phyloP scores from a whole-genome alignment of 2,329 filamentous ascomycete genomes.

The Pseudohalonectria lignicola region DNA sequence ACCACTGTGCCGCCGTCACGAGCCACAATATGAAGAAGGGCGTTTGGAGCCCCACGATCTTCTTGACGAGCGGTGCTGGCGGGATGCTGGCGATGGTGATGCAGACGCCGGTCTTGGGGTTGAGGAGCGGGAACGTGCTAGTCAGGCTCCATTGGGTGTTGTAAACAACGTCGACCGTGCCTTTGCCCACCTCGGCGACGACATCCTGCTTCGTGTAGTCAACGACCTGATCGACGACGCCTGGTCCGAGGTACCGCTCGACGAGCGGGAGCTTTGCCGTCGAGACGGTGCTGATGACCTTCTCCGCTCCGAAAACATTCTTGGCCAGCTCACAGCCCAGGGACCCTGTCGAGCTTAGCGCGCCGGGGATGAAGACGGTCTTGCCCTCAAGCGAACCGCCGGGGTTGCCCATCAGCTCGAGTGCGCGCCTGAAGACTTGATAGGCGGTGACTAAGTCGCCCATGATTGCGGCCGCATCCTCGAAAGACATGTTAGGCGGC shows the following conservation, averaged over 20 bases:
- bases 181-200: constrained; percentile 21
- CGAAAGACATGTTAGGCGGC: constrained; percentile 14
- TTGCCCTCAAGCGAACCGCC: constrained; percentile 29
- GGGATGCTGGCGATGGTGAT: constrained; percentile 29
- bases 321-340: constrained; percentile 37
- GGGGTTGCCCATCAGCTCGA: constrained; percentile 20
- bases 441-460: constrained; percentile 28
- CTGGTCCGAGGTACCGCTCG: constrained; percentile 23
- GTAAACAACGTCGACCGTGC: constrained; percentile 36
- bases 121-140: constrained; percentile 26
- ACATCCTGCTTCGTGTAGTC: constrained; percentile 36
- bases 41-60: not conserved
- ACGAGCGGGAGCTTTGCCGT: constrained; percentile 37
- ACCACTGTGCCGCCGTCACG: constrained; percentile 20
- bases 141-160: constrained; percentile 32
- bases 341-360: constrained; percentile 34
- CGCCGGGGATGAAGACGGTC: constrained; percentile 39
- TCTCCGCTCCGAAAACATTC: constrained; percentile 32
- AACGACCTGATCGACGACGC: constrained; percentile 35
- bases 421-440: constrained; percentile 28
- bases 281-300: constrained; percentile 40
- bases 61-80: constrained; percentile 8
- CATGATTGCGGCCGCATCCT: constrained; percentile 18
- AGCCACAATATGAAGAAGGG: constrained; percentile 22
- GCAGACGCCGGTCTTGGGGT: constrained; percentile 23